Evolutionary conservation across 768 basidiomycete genomes (phyloP).

Genomic region (Trametes cinnabarina): DNA sequence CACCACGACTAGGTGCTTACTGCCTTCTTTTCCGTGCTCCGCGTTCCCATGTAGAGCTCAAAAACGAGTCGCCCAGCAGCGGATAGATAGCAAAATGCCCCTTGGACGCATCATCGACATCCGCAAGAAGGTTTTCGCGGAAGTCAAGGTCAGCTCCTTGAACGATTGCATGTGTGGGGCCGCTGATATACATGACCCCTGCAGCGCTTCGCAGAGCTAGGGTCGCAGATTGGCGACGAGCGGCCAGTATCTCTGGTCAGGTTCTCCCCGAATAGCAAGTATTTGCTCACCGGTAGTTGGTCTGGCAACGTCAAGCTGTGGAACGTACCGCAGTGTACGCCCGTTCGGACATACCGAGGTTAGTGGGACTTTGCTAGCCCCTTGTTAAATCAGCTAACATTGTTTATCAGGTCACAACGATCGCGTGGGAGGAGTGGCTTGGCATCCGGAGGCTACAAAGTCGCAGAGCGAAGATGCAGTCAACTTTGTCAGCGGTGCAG

Average conservation of each 20-base stretch:
- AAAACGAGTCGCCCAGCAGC: conserved; percentile 90
- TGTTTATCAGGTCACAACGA: conserved; percentile 71
- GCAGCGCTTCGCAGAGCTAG: conserved; percentile 87
- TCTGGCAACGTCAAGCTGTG: conserved; percentile 92
- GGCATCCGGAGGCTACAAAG: conserved; percentile 93
- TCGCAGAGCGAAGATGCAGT: conserved; percentile 59
- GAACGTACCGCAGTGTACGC: conserved; percentile 90
- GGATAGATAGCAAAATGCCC: conserved; percentile 83
- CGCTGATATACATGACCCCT: not conserved
- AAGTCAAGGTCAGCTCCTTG: conserved; percentile 71
- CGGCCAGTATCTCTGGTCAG: conserved; percentile 91
- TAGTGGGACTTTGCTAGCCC: conserved; percentile 12
- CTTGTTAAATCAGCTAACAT: not conserved
- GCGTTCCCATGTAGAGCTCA: conserved; percentile 77
- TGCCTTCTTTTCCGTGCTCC: conserved; percentile 38
- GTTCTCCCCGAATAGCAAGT: conserved; percentile 87
- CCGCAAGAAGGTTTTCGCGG: conserved; percentile 83
- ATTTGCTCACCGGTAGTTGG: conserved; percentile 94
- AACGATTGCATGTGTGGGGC: not conserved
- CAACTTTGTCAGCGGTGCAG: conserved; percentile 90
- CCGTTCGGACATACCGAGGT: conserved; percentile 75
- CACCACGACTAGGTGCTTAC: conserved; percentile 74
- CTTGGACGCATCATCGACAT: conserved; percentile 88
- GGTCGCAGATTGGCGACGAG: conserved; percentile 97
- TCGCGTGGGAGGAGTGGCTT: conserved; percentile 92